Base-by-base conservation (phyloP, 1,139 yeast genomes). In the Lodderomyces parapsilosis region DNA sequence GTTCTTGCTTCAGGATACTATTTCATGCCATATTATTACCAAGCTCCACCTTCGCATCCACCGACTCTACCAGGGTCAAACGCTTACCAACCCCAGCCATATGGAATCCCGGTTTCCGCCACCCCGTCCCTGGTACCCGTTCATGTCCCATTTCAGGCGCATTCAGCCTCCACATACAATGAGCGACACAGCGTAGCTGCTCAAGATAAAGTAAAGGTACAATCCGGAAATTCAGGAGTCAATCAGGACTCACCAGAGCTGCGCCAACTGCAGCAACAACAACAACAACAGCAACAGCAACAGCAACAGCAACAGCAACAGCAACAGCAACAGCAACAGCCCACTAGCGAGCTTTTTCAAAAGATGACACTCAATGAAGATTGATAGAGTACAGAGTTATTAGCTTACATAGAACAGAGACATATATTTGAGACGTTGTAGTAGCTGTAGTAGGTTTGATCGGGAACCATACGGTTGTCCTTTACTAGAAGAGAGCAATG, bases 11-110 rank as follows among this genome's bases (percentile, higher is more conserved):
- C 40, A n/a, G 40, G 40, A 2, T 38, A 38, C 22, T 38, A 20
- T 13, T 17, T 27, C 18, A 14, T 38, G 27, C 40, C 40, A 4
- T 38, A 38, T 15, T 38, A 38, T 22, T 38, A 19, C n/a, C 25
- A 28, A 20, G 23, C 36, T 13, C 25, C 28, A 2, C 40, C 40
- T 10, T n/a, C n/a, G n/a, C n/a, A n/a, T n/a, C n/a, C n/a, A n/a
- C n/a, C n/a, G n/a, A n/a, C n/a, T n/a, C 28, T 20, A 13, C 11
- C 18, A 4, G 20, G 30, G 14, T 11, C 31, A 3, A 14, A 4
- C 8, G 10, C 24, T 9, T 23, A 30, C 11, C 33, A 15, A 6
- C 19, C 19, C 11, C 33, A 15, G n/a, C 19, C 19, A 4, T 30
- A 30, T 30, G 33, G 33, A 15, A n/a, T 15, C 15, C 33, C 9